phyloP scores from a whole-genome alignment of 2,329 filamentous ascomycete genomes.

The Thielaviopsis punctulata region DNA sequence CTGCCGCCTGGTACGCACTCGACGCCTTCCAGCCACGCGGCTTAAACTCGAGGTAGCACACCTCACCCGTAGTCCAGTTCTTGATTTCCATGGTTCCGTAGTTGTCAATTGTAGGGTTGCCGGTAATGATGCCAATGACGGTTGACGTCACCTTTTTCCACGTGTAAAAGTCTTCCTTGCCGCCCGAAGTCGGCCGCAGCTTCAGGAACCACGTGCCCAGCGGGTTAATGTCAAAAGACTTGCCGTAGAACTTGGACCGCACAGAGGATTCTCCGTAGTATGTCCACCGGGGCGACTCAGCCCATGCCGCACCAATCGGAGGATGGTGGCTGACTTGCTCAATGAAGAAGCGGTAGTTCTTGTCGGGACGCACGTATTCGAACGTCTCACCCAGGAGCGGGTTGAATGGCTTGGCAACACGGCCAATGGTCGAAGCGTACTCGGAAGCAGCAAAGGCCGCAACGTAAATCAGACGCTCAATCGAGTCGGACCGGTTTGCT shows the following conservation, averaged over 20 bases:
- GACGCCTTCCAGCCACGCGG: slow-evolving; percentile 88
- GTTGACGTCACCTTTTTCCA: slow-evolving; percentile 99
- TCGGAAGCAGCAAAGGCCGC: slow-evolving; percentile 91
- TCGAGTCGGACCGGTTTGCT: slow-evolving; percentile 67
- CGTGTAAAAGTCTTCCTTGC: slow-evolving; percentile 76
- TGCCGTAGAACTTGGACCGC: slow-evolving; percentile 93
- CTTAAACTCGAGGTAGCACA: slow-evolving; percentile 85
- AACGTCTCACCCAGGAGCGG: slow-evolving; percentile 91
- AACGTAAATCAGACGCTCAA: slow-evolving; percentile 85
- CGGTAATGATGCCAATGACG: slow-evolving; percentile 96
- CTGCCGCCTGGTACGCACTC: slow-evolving; percentile 73
- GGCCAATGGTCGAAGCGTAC: slow-evolving; percentile 90
- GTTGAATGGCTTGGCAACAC: slow-evolving; percentile 96
- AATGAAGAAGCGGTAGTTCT: slow-evolving; percentile 95
- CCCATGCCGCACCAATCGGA: slow-evolving; percentile 81
- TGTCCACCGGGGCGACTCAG: slow-evolving; percentile 85
- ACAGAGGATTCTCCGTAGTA: slow-evolving; percentile 95
- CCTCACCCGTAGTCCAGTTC: slow-evolving; percentile 90
- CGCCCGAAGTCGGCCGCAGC: slow-evolving; percentile 57
- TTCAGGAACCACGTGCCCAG: slow-evolving; percentile 93
- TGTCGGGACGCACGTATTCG: slow-evolving; percentile 88
- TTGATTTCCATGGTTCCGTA: slow-evolving; percentile 95
- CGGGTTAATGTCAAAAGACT: slow-evolving; percentile 92
- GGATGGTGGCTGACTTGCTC: slow-evolving; percentile 98
- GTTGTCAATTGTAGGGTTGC: slow-evolving; percentile 92